Evolutionary conservation across 108 stramenopile species (phyloP), one percentile per base, ranked within the genome.

Genomic region (Parmales sp.): DNA sequence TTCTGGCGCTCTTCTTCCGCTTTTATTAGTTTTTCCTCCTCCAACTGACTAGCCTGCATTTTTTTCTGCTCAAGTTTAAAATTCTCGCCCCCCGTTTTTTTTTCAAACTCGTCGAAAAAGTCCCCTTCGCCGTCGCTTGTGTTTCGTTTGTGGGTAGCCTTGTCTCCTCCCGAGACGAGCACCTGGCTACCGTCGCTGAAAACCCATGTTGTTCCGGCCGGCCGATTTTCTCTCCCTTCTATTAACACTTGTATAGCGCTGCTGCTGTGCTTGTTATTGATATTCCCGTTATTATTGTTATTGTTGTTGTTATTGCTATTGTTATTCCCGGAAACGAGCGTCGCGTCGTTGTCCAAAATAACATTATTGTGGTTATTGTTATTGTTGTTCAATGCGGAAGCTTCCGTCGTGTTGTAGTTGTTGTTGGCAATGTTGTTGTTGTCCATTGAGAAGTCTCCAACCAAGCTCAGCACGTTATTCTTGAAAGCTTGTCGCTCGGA

Each of bases 171-270:
- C 23, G 78, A 80, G 63, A 80, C 51, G 1, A 86, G n/a, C n/a
- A n/a, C 83, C 76, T 85, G 82, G 3, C 86, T 88, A 29, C 87
- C 87, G 69, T 86, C 87, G 2, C 82, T 78, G 72, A 92, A 89
- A 6, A 92, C 86, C 90, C 90, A 92, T 18, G 87, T 92, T 0
- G 90, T 92, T 1, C 90, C 90, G 13, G 85, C 78, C 3, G 88
- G 86, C 50, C 88, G 82, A 69, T 89, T 76, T 48, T 72, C 45
- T n/a, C 69, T 74, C 39, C 81, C 71, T 36, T 69, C 48, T 63
- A 66, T 67, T 31, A 69, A 76, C 43, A n/a, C n/a, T n/a, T n/a
- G n/a, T 80, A 39, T 45, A 80, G 45, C 49, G 68, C 31, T 44
- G 65, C 73, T 81, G 74, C 75, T 76, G 29, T 34, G 31, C 31